Conservation (phyloP, 108 stramenopile species). For the Cylindrotheca closterium region DNA sequence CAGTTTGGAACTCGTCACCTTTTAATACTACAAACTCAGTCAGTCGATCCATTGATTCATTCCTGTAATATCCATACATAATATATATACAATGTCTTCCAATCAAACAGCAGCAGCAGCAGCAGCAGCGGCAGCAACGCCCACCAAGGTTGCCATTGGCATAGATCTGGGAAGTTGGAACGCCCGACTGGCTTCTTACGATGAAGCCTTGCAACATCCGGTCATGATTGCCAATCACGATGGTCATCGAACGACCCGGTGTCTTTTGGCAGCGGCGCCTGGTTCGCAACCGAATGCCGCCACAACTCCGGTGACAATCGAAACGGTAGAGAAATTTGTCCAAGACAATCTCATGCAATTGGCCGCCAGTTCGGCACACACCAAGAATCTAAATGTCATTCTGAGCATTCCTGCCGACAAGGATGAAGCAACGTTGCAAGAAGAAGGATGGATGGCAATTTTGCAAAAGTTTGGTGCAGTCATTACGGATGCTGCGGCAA, state of each 20-base stretch:
- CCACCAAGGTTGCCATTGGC: slow-evolving; percentile 35
- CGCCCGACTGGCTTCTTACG: slow-evolving; percentile 36
- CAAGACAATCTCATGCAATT: slow-evolving; percentile 15
- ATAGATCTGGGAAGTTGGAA: slow-evolving; percentile 38
- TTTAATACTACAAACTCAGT: no score
- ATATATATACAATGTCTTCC: no score
- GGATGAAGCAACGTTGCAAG: background rate
- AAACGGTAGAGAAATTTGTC: slow-evolving; percentile 13
- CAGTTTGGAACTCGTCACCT: no score
- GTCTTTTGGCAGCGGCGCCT: background rate
- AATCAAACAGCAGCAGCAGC: background rate
- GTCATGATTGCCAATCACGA: slow-evolving; percentile 30
- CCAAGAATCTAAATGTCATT: slow-evolving; percentile 28
- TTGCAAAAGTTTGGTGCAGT: slow-evolving; percentile 20
- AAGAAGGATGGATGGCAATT: slow-evolving; percentile 18
- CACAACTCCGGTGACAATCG: slow-evolving; percentile 1
- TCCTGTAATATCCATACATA: no score
- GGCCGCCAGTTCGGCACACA: slow-evolving; percentile 31
- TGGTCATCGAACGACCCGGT: slow-evolving; percentile 27
- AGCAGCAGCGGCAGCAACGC: background rate
- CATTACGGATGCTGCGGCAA: slow-evolving; percentile 35
- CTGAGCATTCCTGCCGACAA: slow-evolving; percentile 23
- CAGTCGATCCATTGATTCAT: no score
- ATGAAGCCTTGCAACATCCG: slow-evolving; percentile 30
- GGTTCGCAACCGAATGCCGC: background rate